Conservation (phyloP, 2,329 filamentous ascomycete species). For the Cordyceps farinosa region DNA sequence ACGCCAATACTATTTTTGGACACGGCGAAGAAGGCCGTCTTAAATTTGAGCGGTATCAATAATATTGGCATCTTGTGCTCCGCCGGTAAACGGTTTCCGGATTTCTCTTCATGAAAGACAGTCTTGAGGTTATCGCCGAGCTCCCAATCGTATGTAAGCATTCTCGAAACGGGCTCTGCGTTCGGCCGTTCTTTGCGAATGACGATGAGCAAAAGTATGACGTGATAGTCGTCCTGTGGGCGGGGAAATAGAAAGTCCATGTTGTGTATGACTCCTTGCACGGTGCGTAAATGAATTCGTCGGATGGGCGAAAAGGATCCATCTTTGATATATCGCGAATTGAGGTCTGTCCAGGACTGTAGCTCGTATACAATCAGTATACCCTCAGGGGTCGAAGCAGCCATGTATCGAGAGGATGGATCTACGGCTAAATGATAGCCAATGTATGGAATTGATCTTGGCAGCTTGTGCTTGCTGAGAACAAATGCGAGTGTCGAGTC, state of each 20-base stretch:
- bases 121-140: constrained; percentile 44
- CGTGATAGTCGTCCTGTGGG: constrained; percentile 60
- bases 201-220: constrained; percentile 71
- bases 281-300: constrained; percentile 37
- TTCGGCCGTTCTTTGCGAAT: constrained; percentile 38
- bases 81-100: constrained; percentile 48
- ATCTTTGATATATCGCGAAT: constrained; percentile 43
- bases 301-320: constrained; percentile 58
- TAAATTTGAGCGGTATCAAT: constrained; percentile 67
- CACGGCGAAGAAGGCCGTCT: constrained; percentile 67
- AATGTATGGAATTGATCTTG: constrained; percentile 55
- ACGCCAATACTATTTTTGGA: constrained; percentile 57
- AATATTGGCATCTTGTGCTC: constrained; percentile 61
- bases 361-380: constrained; percentile 71
- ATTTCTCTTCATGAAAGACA: constrained; percentile 45
- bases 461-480: constrained; percentile 55
- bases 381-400: constrained; percentile 66
- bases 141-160: constrained; percentile 61
- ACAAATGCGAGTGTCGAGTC: constrained; percentile 56
- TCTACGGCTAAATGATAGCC: constrained; percentile 72
- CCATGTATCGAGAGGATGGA: constrained; percentile 65
- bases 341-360: constrained; percentile 52
- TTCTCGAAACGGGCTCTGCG: constrained; percentile 38
- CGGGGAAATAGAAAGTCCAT: constrained; percentile 81
- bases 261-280: constrained; percentile 74